phyloP scores from a whole-genome alignment of 2,329 filamentous ascomycete species.

The Aspergillus piperis region DNA sequence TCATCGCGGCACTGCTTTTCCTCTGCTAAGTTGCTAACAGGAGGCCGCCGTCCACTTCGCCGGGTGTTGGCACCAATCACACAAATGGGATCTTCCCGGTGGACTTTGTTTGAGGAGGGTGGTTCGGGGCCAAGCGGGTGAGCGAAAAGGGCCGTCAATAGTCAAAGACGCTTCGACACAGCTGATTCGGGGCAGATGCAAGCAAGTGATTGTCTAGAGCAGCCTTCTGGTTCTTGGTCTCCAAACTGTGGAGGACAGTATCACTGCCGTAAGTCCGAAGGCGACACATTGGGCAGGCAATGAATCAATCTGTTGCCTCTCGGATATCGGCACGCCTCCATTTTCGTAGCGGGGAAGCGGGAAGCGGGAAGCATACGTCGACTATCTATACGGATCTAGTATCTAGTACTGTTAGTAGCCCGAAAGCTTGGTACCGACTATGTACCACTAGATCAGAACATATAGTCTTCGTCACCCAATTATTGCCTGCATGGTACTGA shows the following conservation, averaged over 20 bases:
- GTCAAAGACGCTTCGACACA: neutral
- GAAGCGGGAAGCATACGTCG: neutral
- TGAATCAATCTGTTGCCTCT: neutral
- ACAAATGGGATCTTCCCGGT: neutral
- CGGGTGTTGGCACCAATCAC: conserved; percentile 6
- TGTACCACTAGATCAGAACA: too few relatives aligned
- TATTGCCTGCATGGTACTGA: too few relatives aligned
- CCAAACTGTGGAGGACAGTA: neutral
- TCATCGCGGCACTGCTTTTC: neutral
- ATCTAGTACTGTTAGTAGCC: too few relatives aligned
- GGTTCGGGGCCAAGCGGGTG: neutral
- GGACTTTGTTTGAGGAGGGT: neutral
- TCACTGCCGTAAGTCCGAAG: neutral
- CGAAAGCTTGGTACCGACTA: too few relatives aligned
- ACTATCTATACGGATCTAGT: too few relatives aligned
- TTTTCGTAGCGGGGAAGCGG: conserved; percentile 8
- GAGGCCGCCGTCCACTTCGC: neutral
- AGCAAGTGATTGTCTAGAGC: neutral
- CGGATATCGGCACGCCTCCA: conserved; percentile 3
- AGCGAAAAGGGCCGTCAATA: neutral
- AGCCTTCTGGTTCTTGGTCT: neutral
- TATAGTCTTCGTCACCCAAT: too few relatives aligned
- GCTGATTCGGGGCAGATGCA: neutral
- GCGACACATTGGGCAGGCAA: neutral
- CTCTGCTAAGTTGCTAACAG: neutral